Conservation (phyloP, 1,284 basidiomycete species). For the Abortiporus biennis region DNA sequence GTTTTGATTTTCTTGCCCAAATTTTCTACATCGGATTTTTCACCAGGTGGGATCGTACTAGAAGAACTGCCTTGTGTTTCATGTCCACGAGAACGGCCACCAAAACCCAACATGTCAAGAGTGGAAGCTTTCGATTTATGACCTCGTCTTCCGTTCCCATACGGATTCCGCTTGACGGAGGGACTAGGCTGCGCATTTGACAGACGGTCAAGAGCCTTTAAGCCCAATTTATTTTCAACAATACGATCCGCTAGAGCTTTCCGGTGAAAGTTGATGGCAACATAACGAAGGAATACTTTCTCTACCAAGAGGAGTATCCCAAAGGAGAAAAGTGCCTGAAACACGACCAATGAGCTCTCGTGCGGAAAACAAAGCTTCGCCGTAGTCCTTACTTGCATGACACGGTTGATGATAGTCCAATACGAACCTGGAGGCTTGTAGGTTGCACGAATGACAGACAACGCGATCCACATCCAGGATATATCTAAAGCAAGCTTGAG, state of each 20-base stretch:
- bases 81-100: not conserved
- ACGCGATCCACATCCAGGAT: conserved; percentile 64
- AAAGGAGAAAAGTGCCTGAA: conserved; percentile 58
- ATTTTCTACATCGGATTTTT: conserved; percentile 16
- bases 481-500: conserved; percentile 61
- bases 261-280: conserved; percentile 75
- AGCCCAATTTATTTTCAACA: conserved; percentile 59
- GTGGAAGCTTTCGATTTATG: conserved; percentile 27
- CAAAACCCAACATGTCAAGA: conserved; percentile 16
- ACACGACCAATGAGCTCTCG: not conserved
- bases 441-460: conserved; percentile 53
- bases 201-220: conserved; percentile 63
- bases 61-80: conserved; percentile 1
- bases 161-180: conserved; percentile 23
- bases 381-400: conserved; percentile 49
- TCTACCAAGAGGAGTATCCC: conserved; percentile 60
- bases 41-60: conserved; percentile 14
- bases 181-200: conserved; percentile 52
- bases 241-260: conserved; percentile 70
- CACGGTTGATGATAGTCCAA: conserved; percentile 62
- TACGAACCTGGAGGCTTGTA: conserved; percentile 58
- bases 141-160: conserved; percentile 21
- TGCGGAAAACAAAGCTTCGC: not conserved
- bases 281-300: conserved; percentile 66
- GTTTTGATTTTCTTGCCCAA: conserved; percentile 13